Conservation (phyloP, 2,329 filamentous ascomycete genomes). For the Thyridium curvatum region DNA sequence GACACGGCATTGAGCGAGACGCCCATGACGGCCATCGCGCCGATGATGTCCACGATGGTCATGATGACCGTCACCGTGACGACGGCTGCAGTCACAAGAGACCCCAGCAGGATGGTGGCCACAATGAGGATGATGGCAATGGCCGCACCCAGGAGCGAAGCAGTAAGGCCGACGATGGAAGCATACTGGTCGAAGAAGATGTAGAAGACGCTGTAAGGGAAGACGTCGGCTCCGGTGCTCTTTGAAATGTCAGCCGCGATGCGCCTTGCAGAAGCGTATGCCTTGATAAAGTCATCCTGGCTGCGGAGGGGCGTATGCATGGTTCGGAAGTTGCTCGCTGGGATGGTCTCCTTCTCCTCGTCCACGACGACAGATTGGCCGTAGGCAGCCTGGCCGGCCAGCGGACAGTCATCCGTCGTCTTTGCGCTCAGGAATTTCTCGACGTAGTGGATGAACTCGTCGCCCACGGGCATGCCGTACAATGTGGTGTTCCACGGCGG, state of each 20-base stretch:
- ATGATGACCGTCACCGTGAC: conserved; percentile 85
- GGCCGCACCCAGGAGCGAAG: conserved; percentile 72
- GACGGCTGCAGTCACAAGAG: conserved; percentile 70
- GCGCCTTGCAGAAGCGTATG: conserved; percentile 82
- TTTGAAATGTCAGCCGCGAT: conserved; percentile 72
- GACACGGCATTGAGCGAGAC: conserved; percentile 94
- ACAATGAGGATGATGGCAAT: conserved; percentile 81
- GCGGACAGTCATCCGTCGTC: conserved; percentile 76
- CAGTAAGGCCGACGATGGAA: conserved; percentile 74
- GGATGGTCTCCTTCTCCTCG: conserved; percentile 56
- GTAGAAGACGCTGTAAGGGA: conserved; percentile 96
- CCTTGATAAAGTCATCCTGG: conserved; percentile 87
- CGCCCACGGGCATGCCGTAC: conserved; percentile 82
- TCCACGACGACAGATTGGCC: conserved; percentile 78
- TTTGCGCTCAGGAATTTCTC: conserved; percentile 76
- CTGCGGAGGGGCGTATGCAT: conserved; percentile 80
- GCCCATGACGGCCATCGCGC: conserved; percentile 82
- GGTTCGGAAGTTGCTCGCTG: conserved; percentile 86
- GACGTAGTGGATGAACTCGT: conserved; percentile 86
- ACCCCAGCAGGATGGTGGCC: conserved; percentile 76
- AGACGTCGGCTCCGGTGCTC: conserved; percentile 72
- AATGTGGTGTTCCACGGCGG: conserved; percentile 88
- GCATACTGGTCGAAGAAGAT: conserved; percentile 99
- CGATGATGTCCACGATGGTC: conserved; percentile 91
- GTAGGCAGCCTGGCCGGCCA: conserved; percentile 85